Evolutionary conservation across 305 asterid genomes (phyloP).

Genomic region (Fraxinus sp.): DNA sequence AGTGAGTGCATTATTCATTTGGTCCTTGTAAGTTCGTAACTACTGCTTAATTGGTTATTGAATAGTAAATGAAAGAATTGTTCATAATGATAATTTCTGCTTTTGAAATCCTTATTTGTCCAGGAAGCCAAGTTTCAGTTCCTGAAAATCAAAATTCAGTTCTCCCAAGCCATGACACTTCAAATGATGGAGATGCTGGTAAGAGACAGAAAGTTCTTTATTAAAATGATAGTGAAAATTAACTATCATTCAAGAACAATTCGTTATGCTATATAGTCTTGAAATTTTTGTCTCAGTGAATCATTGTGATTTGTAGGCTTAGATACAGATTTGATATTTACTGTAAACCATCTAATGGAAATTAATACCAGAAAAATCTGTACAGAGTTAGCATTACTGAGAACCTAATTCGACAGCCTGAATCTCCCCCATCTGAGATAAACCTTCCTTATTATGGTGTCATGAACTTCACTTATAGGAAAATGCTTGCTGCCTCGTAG

Average conservation of each 20-base stretch:
- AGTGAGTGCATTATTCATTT: not conserved
- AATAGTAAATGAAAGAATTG: not conserved
- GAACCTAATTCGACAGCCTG: not conserved
- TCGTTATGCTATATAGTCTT: not conserved
- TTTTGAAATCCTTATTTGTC: not conserved
- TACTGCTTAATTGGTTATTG: not conserved
- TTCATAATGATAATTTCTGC: not conserved
- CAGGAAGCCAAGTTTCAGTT: constrained; percentile 39
- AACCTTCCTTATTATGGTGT: not conserved
- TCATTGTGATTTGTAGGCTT: not conserved
- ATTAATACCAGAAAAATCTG: not conserved
- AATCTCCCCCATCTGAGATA: not conserved
- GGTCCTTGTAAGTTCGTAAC: not conserved
- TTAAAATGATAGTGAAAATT: not conserved
- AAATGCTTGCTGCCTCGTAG: not conserved
- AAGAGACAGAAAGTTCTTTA: constrained; percentile 10
- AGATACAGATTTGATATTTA: not conserved
- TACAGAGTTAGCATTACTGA: not conserved
- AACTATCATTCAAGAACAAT: not conserved
- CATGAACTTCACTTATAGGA: not conserved
- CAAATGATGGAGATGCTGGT: constrained; percentile 44
- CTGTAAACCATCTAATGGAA: not conserved
- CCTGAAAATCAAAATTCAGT: constrained; percentile 31
- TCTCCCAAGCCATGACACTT: constrained; percentile 20
- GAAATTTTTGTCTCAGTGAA: not conserved